Percentiles rank a stretch among this genome's conserved stretches.
These are phyloP conservation scores for Eurotiales sp. DNA, from an alignment of 2,329 filamentous ascomycete genomes.

Conservation along the genomic window DNA sequence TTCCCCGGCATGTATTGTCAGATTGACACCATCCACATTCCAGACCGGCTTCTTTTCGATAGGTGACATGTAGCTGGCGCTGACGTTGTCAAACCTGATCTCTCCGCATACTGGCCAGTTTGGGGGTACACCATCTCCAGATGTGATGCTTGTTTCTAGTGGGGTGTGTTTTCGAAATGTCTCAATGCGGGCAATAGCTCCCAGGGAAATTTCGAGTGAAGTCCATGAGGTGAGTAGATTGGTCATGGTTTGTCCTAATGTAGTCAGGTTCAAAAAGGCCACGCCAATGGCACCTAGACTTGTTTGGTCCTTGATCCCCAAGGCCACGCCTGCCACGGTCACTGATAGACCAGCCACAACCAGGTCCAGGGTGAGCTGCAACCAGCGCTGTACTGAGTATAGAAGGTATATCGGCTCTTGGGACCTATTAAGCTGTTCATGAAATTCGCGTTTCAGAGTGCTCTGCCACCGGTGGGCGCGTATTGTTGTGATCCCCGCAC, in stretches of 20 bases:
- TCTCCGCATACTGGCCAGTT: not conserved
- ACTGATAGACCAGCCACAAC: not conserved
- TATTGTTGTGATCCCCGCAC: slow-evolving; percentile 53
- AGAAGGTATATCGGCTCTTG: slow-evolving; percentile 4
- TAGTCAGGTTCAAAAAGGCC: slow-evolving; percentile 1
- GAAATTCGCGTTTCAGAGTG: slow-evolving; percentile 44
- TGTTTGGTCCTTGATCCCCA: not conserved
- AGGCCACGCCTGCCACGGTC: not conserved
- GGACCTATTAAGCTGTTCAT: slow-evolving; percentile 28
- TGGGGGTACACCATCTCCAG: not conserved
- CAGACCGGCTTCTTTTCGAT: not conserved
- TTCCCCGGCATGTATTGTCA: not conserved
- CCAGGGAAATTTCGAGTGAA: slow-evolving; percentile 55
- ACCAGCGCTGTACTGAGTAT: not conserved
- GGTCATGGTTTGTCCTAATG: slow-evolving; percentile 50
- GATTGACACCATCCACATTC: not conserved
- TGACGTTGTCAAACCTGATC: not conserved
- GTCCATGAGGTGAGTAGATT: slow-evolving; percentile 53
- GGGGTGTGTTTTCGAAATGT: slow-evolving; percentile 44
- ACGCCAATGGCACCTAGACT: slow-evolving; percentile 1
- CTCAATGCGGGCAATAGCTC: slow-evolving; percentile 54
- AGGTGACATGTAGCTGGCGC: not conserved
- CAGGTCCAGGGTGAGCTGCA: slow-evolving; percentile 1
- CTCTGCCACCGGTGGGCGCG: slow-evolving; percentile 54
- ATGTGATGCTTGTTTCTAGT: not conserved